Evolutionary conservation across 2,329 filamentous ascomycete species (phyloP), one percentile per base, ranked within the genome.

Genomic region (Aspergillus costaricaensis): DNA sequence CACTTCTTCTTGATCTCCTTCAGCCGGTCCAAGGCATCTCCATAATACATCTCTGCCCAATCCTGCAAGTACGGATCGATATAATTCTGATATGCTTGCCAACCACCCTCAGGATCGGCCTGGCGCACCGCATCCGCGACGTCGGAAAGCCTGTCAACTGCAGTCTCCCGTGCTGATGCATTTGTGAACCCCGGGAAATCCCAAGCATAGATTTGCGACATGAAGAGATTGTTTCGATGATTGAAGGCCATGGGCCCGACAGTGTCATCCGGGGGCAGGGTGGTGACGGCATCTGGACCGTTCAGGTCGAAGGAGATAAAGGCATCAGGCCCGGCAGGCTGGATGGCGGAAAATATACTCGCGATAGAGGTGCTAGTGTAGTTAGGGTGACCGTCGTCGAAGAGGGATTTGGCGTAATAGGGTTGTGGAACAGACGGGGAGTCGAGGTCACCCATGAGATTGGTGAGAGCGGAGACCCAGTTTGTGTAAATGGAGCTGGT

Each of bases 381-480:
- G 7, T 32, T 32, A 8, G 58, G 58, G 8, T 27, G 5, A 5
- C 58, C 58, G n/a, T 14, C 32, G 23, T 60, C 58, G 10, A 60
- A 19, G 8, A 53, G 27, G 15, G 58, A 60, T 43, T 60, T 54
- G 3, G 53, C 58, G 27, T 60, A 60, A 14, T 60, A 60, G 14
- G 58, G 58, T n/a, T 57, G 58, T 23, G 48, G 48, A 5, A 47
- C 53, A 14, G 51, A 27, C 27, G 54, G 17, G 8, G 23, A 48
- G 19, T 60, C 58, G 7, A 60, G 55, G 15, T 54, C 48, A 21
- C 58, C 58, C 58, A 60, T 60, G 10, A 60, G 58, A 48, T 60
- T 54, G 1, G 58, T 57, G 8, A 60, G 58, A 8, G 58, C 58
- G 14, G 38, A 30, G 21, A 60, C 21, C 58, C 58, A 60, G 21